phyloP scores from a whole-genome alignment of 116 monocot genomes.

The Dioscorea cayenensis region DNA sequence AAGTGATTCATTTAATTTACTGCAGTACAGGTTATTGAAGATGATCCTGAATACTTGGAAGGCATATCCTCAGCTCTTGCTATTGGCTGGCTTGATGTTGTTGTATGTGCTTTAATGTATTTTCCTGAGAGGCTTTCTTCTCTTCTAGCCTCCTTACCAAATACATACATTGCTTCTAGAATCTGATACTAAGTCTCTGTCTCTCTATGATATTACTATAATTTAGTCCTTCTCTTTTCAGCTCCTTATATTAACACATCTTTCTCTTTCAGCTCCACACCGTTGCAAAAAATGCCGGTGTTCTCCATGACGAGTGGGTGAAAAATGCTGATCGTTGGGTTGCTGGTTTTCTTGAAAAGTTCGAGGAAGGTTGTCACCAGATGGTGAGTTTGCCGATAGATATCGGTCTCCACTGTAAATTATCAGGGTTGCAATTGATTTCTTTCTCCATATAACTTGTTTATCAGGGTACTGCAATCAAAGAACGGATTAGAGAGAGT shows the following conservation, averaged over 20 bases:
- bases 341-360: conserved; percentile 87
- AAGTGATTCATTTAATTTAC: background rate
- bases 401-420: too few relatives aligned
- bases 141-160: background rate
- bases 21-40: conserved; percentile 69
- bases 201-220: too few relatives aligned
- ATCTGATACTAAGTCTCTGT: too few relatives aligned
- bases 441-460: background rate
- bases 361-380: conserved; percentile 83
- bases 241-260: background rate
- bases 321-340: conserved; percentile 99
- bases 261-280: conserved; percentile 41
- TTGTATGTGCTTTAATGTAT: conserved; percentile 29
- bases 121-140: conserved; percentile 4
- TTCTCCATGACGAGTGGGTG: conserved; percentile 91
- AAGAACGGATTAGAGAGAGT: conserved; percentile 66
- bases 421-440: too few relatives aligned
- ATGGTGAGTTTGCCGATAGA: conserved; percentile 46
- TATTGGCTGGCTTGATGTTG: conserved; percentile 96
- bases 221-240: background rate
- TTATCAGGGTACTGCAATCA: conserved; percentile 76
- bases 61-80: conserved; percentile 77
- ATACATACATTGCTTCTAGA: too few relatives aligned
- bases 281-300: conserved; percentile 58
- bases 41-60: conserved; percentile 91